A percentile compares a stretch with the other conserved stretches of the same genome.
phyloP scores from a whole-genome alignment of 441 rosid genomes.

The Gossypium trilobum region DNA sequence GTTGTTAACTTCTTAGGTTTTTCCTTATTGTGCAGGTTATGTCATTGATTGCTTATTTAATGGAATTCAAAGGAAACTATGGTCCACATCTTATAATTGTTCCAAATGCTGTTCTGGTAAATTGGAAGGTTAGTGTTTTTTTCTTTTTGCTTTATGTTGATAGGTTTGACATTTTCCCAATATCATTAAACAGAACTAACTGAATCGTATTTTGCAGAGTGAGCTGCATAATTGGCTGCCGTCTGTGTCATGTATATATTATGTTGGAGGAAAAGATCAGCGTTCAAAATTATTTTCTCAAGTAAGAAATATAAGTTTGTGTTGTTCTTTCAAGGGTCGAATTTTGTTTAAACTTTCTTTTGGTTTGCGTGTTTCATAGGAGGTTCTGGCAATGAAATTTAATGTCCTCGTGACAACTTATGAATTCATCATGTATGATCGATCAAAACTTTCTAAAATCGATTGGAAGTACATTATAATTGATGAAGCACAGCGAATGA shows the following conservation, averaged over 20 bases:
- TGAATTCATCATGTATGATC: slow-evolving; percentile 98
- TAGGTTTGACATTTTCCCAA: background rate
- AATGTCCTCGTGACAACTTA: slow-evolving; percentile 98
- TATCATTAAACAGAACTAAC: slow-evolving; percentile 17
- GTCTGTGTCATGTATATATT: slow-evolving; percentile 88
- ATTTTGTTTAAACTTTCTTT: slow-evolving; percentile 5
- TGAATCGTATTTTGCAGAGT: slow-evolving; percentile 51
- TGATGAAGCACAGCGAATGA: slow-evolving; percentile 99
- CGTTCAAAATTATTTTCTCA: slow-evolving; percentile 92
- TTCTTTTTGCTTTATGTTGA: slow-evolving; percentile 6
- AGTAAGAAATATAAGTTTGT: slow-evolving; percentile 33
- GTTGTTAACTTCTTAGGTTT: slow-evolving; percentile 4
- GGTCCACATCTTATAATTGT: slow-evolving; percentile 99
- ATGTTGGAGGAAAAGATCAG: slow-evolving; percentile 93
- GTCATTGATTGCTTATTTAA: slow-evolving; percentile 97
- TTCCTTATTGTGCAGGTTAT: slow-evolving; percentile 55
- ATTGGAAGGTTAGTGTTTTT: slow-evolving; percentile 86
- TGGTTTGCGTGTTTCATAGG: slow-evolving; percentile 38
- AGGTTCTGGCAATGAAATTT: slow-evolving; percentile 93
- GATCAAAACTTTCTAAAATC: slow-evolving; percentile 90
- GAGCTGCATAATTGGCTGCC: slow-evolving; percentile 96
- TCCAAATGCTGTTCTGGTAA: slow-evolving; percentile 97
- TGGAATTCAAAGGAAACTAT: slow-evolving; percentile 98
- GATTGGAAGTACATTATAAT: slow-evolving; percentile 98
- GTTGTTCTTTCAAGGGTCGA: slow-evolving; percentile 5